Base-by-base conservation (phyloP, 2,329 filamentous ascomycete genomes). In the Pseudogymnoascus sp. region DNA sequence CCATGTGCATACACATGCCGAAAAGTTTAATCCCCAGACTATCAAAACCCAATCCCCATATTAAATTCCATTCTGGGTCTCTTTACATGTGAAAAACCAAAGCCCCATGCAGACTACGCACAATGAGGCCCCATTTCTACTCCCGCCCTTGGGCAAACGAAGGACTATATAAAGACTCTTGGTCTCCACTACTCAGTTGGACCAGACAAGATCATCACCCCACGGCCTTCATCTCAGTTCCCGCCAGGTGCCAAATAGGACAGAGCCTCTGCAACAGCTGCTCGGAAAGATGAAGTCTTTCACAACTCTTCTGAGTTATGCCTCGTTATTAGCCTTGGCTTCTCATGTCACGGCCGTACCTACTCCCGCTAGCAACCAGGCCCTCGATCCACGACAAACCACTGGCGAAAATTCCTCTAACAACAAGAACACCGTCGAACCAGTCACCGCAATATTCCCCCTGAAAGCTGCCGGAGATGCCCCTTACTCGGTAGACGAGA, bases 401-500 rank as follows among this genome's bases (percentile, higher is more conserved):
- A 57, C 63, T 31, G 63, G 63, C 36, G 66, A 57, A 17, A 63
- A 67, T 62, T 63, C 40, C 21, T 21, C 53, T 8, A 62, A 33
- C 15, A 68, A 64, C 26, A 31, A 44, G 38, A 68, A 70, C 38
- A 57, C 35, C 17, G 35, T 62, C 11, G 64, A 67, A 33, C 57
- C 42, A 36, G 60, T 33, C 67, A 57, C 28, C n/a, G 7, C 50
- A 2, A 74, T 78, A 19, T 81, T 75, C 42, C 78, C 76, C 1
- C 74, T 73, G 65, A 72, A 71, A 42, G 68, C 70, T 19, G 60
- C 71, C 9, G 69, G 64, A 1, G 82, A 85, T 68, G 78, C 81
- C 0, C 75, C 77, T 0, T 85, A 83, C 70, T 76, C 75, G 0
- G 64, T 83, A 3, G 68, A 75, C 0, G 82, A 85, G 68, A 64